These are phyloP conservation scores for Quercus gilva DNA, from an alignment of 306 rosid species.

Conservation along the genomic window DNA sequence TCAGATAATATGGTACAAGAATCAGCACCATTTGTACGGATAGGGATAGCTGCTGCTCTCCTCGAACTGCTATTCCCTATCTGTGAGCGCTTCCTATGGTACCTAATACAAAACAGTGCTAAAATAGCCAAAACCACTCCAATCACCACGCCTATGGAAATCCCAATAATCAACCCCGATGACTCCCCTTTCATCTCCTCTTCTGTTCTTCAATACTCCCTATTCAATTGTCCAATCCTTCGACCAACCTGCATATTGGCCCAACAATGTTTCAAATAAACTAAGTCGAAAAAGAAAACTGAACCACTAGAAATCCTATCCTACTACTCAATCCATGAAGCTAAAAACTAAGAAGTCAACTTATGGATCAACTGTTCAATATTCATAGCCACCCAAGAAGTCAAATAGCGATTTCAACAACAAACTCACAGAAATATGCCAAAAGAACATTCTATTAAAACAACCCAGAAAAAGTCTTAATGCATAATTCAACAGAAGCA, in stretches of 20 bases:
- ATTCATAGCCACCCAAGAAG: conserved; percentile 36
- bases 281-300: conserved; percentile 9
- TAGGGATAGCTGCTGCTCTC: conserved; percentile 81
- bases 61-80: conserved; percentile 97
- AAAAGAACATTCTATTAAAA: conserved; percentile 1
- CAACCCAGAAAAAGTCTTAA: conserved; percentile 8
- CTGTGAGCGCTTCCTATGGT: conserved; percentile 79
- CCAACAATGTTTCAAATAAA: conserved; percentile 14
- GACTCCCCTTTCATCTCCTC: conserved; percentile 82
- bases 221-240: conserved; percentile 52
- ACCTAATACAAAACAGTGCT: conserved; percentile 72
- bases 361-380: conserved; percentile 17
- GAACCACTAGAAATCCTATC: not conserved
- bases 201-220: conserved; percentile 26
- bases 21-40: conserved; percentile 87
- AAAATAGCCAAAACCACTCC: conserved; percentile 83
- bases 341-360: conserved; percentile 36
- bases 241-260: conserved; percentile 40
- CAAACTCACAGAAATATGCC: not conserved
- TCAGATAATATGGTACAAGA: conserved; percentile 74
- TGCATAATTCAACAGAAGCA: not conserved
- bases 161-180: conserved; percentile 81
- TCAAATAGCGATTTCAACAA: not conserved
- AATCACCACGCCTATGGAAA: conserved; percentile 89
- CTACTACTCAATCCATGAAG: conserved; percentile 4